Base-by-base conservation (phyloP, 345 rosid genomes). In the Pistacia atlantica region DNA sequence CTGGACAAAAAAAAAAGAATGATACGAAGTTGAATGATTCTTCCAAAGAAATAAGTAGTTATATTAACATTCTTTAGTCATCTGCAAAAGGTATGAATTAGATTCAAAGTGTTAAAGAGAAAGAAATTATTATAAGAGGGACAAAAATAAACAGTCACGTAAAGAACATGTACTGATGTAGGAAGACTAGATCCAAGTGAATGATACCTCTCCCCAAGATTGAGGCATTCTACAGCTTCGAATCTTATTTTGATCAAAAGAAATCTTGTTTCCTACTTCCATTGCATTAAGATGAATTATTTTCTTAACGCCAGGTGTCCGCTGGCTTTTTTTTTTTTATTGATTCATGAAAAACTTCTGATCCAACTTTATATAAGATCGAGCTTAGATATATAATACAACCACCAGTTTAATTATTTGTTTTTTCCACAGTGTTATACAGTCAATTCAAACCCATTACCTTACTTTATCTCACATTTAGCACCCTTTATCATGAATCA, bases 181-280 rank as follows among this genome's bases (percentile, higher is more conserved):
- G 12, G 31, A 11, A 80, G 80, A 71, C 82, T 22, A 76, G 78
- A 73, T 69, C 79, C 68, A 46, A 51, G 52, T 2, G 61, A 31
- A 33, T 76, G 88, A 89, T 84, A 85, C 90, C 84, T 82, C 89
- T 61, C 89, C 89, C 89, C 85, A 79, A 68, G 71, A 69, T 79
- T 78, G 81, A 79, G 84, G 89, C 89, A 84, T 89, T 82, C 89
- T 67, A 75, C 75, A 72, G 20, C 9, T 75, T 77, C 77, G 75
- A 66, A 74, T 80, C 67, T 65, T 69, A 14, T 61, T 48, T 25
- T 38, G 11, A 58, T 58, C 37, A 72, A 72, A 59, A 59, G 33
- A 59, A 72, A 72, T 25, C 25, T 25, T 25, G 25, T 31, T 31
- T 31, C 33, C 2, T 31, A 31, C 33, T 31, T 1, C 1, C 33